Percentiles rank a stretch among this genome's conserved stretches.
Conservation (phyloP, 805 yeast species). For the Saccharomycopsis sp. region DNA sequence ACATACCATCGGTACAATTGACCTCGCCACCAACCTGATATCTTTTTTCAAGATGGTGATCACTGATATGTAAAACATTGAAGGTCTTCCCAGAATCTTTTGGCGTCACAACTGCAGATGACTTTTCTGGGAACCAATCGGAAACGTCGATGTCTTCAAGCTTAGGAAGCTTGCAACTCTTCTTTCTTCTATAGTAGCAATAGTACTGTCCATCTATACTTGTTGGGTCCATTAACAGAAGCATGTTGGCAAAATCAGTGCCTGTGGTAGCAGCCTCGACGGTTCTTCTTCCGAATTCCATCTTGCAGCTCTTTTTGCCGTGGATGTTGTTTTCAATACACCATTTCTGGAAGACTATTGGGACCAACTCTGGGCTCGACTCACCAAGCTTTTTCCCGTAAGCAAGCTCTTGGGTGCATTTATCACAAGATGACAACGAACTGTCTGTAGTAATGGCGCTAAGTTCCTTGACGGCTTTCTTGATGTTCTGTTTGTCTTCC, state of each 20-base stretch:
- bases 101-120: constrained; percentile 37
- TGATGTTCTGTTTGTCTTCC: constrained; percentile 1
- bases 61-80: constrained; percentile 60
- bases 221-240: constrained; percentile 44
- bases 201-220: constrained; percentile 53
- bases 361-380: constrained; percentile 34
- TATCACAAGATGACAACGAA: constrained; percentile 26
- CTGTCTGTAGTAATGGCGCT: constrained; percentile 4
- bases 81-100: constrained; percentile 36
- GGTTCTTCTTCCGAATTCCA: constrained; percentile 33
- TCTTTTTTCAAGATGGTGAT: constrained; percentile 55
- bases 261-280: constrained; percentile 33
- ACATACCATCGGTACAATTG: constrained; percentile 49
- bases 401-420: constrained; percentile 32
- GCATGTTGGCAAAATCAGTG: constrained; percentile 44
- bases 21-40: constrained; percentile 50
- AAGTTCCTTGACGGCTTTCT: neutral
- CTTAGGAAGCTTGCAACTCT: constrained; percentile 47
- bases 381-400: constrained; percentile 34
- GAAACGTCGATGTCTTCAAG: constrained; percentile 43
- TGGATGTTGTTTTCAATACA: constrained; percentile 32
- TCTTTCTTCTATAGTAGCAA: constrained; percentile 45
- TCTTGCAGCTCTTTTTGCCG: constrained; percentile 26
- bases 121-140: constrained; percentile 40
- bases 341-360: constrained; percentile 37